Percentiles rank a stretch among this genome's conserved stretches.
phyloP scores from a whole-genome alignment of 768 basidiomycete species.

The Kockovaella imperatae region DNA sequence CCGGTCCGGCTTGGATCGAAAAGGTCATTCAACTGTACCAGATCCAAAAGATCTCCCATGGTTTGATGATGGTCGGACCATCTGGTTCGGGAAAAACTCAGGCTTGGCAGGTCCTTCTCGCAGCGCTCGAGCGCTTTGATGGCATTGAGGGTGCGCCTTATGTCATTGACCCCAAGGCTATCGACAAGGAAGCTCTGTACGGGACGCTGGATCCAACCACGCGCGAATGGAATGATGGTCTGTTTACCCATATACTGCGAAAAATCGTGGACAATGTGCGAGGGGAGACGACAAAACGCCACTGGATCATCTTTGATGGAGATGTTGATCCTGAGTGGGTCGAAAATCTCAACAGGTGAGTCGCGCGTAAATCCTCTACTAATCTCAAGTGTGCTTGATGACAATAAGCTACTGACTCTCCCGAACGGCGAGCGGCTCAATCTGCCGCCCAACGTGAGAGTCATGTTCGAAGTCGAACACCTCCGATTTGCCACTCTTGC shows the following conservation, averaged over 20 bases:
- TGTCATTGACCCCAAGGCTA: slow-evolving; percentile 98
- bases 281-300: slow-evolving; percentile 89
- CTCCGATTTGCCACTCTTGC: slow-evolving; percentile 93
- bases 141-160: slow-evolving; percentile 87
- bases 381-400: slow-evolving; percentile 76
- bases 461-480: slow-evolving; percentile 99
- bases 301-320: slow-evolving; percentile 99
- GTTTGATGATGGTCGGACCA: slow-evolving; percentile 99
- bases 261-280: slow-evolving; percentile 98
- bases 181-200: slow-evolving; percentile 96
- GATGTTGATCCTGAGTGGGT: slow-evolving; percentile 99
- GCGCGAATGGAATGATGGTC: slow-evolving; percentile 96
- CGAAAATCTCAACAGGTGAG: slow-evolving; percentile 94
- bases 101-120: slow-evolving; percentile 89
- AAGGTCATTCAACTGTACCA: slow-evolving; percentile 98
- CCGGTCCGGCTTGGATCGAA: slow-evolving; percentile 80
- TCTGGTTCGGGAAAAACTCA: slow-evolving; percentile 95
- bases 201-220: slow-evolving; percentile 95
- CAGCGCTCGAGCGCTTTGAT: slow-evolving; percentile 82
- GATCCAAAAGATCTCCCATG: slow-evolving; percentile 99
- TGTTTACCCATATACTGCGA: slow-evolving; percentile 93
- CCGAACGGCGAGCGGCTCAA: slow-evolving; percentile 98
- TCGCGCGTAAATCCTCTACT: not conserved
- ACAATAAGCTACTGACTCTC: slow-evolving; percentile 92
- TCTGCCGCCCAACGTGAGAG: slow-evolving; percentile 89